Base-by-base conservation (phyloP, 2,329 filamentous ascomycete genomes). In the Penicillium sp. region DNA sequence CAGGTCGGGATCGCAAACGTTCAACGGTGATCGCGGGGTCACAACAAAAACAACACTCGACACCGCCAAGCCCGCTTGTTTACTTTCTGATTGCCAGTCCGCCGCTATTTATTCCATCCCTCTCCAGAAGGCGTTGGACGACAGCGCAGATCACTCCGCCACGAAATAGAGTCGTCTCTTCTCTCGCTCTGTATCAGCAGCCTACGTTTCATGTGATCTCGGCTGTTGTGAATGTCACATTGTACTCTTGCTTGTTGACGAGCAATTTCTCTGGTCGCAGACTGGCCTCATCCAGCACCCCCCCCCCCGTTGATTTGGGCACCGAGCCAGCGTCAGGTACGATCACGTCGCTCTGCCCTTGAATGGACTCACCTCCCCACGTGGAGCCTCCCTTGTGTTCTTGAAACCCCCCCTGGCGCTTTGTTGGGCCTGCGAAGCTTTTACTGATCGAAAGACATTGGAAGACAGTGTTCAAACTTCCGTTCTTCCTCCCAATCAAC, bases 21-120 rank as follows among this genome's bases (percentile, higher is more conserved):
- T 43, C 44, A 47, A 36, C 48, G 50, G 33, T 35, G 52, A 51
- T 60, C 57, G 57, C 57, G 57, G 57, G 55, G 54, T 54, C 47
- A 49, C 50, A 57, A 52, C 55, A 58, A 58, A 57, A 56, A 45
- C 55, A 56, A 56, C 47, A 39, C 41, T 50, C 44, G 52, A 50
- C 49, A 51, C 47, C 51, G 54, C 57, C 56, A 58, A 58, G 51
- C 48, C 52, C 49, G 51, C 51, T 57, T 60, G 56, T 60, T 60
- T 60, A 58, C 56, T 59, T 58, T 52, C 54, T 54, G 49, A 48
- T 55, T 51, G 47, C 45, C 51, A 55, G 46, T 39, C 49, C 43
- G 49, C 43, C 43, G 50, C 41, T 52, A 51, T 56, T 58, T 55
- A 56, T 53, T 55, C 47, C 52, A 13, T 36, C 46, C 38, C 39